Base-by-base conservation (phyloP, 768 basidiomycete genomes). In the Trametes meyenii region DNA sequence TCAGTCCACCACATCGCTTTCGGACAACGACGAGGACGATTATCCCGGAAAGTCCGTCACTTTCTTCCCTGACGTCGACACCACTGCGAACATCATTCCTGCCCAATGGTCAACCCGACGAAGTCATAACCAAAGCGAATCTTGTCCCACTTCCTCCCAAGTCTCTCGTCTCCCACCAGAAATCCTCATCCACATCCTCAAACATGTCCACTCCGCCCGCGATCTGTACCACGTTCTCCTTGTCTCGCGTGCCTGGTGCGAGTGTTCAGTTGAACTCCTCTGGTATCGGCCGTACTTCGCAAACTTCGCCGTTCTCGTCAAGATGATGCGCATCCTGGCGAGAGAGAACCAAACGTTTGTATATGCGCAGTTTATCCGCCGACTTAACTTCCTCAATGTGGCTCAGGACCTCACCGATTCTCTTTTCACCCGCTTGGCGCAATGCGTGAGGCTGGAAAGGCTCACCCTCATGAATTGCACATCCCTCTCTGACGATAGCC, bases 231-330 rank as follows among this genome's bases (percentile, higher is more conserved):
- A 81, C 65, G 82, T 85, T 42, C 81, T 96, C 62, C 85, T 89
- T 58, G 95, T 98, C 26, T 94, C 88, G 19, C 87, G 92, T 59
- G 82, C 86, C 26, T 99, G 96, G 95, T 98, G 94, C 80, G 90
- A 96, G 71, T 97, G 94, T 74, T 87, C 94, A 33, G 94, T 96
- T 44, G 93, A 98, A 74, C 83, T 98, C 21, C 81, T 98, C 23
- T 99, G 96, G 96, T 89, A 94, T 74, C 90, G 92, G 69, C 96
- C 96, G 19, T 79, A 80, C 55, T 86, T 98, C 71, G 78, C 85
- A 24, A 85, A 84, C 60, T 79, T 85, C 58, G 76, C 81, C 56
- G 88, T 89, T 39, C 83, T 97, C 55, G 81, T 87, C 70, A 87
- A 87, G 74, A 88, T 98, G 84, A 83, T 92, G 69, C 77, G 81